phyloP scores from a whole-genome alignment of 2,329 filamentous ascomycete species.

The Aspergillus melleus region DNA sequence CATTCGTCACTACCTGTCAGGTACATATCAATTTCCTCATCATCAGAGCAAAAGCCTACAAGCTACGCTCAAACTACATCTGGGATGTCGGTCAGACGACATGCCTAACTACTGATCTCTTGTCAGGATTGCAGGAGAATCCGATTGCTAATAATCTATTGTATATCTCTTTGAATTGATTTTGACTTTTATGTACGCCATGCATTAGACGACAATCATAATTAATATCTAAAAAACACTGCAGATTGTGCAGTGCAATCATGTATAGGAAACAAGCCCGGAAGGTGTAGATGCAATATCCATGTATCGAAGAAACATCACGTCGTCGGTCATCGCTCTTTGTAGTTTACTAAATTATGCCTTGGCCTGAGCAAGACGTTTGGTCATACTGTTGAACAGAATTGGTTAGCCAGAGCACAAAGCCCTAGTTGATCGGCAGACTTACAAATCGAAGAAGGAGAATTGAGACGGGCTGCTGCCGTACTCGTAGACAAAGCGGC shows the following conservation, averaged over 20 bases:
- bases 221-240: conserved; percentile 16
- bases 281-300: conserved; percentile 16
- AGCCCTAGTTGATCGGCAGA: not conserved
- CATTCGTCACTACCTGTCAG: not conserved
- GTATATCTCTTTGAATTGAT: conserved; percentile 9
- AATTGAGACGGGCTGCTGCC: conserved; percentile 92
- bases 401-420: conserved; percentile 1
- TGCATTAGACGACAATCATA: conserved; percentile 11
- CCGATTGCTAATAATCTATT: not conserved
- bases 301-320: conserved; percentile 10
- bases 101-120: not conserved
- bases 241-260: conserved; percentile 14
- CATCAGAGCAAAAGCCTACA: no score
- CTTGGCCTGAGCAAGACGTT: conserved; percentile 33
- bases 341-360: conserved; percentile 21
- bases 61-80: no score
- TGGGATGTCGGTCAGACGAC: no score
- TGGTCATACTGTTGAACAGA: conserved; percentile 36
- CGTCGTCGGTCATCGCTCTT: conserved; percentile 10
- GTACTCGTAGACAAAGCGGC: conserved; percentile 93
- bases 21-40: no score
- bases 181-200: conserved; percentile 16
- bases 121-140: not conserved
- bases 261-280: conserved; percentile 3
- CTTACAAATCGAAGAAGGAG: conserved; percentile 97